Percentiles rank a stretch among this genome's conserved stretches.
Evolutionary conservation across 495 filamentous ascomycete genomes (phyloP).

Genomic region (Xylaria bambusicola): DNA sequence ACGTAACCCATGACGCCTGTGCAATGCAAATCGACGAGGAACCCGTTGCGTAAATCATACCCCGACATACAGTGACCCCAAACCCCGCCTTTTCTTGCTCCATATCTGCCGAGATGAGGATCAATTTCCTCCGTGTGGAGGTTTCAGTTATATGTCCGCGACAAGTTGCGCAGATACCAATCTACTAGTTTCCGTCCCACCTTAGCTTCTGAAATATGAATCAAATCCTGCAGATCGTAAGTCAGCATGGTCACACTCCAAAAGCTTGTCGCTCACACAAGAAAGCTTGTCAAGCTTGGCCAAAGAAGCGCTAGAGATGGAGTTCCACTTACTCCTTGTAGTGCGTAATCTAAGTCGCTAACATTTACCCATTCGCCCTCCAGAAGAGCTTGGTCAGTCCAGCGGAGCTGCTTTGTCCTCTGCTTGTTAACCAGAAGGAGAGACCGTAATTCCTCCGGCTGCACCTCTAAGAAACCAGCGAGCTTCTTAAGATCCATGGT

Average conservation of each 20-base stretch:
- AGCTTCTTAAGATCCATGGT: conserved; percentile 99
- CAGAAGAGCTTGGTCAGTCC: conserved; percentile 84
- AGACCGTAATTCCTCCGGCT: conserved; percentile 85
- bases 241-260: conserved; percentile 29
- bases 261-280: conserved; percentile 14
- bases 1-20: conserved; percentile 34
- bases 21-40: conserved; percentile 32
- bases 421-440: conserved; percentile 98
- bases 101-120: conserved; percentile 14
- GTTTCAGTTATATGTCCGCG: conserved; percentile 72
- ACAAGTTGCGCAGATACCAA: conserved; percentile 97
- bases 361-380: conserved; percentile 90
- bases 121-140: conserved; percentile 1
- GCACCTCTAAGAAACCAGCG: conserved; percentile 91
- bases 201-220: conserved; percentile 98
- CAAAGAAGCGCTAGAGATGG: conserved; percentile 1
- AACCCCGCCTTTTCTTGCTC: background rate
- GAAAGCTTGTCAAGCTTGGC: conserved; percentile 19
- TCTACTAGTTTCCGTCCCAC: conserved; percentile 94
- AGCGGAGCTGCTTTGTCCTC: conserved; percentile 91
- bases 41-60: conserved; percentile 19
- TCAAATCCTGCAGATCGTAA: conserved; percentile 65
- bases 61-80: conserved; percentile 18
- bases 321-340: conserved; percentile 71
- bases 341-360: conserved; percentile 93